Percentiles rank a stretch among this genome's conserved stretches.
phyloP scores from a whole-genome alignment of 2,329 filamentous ascomycete genomes.

The Fusarium sp. region DNA sequence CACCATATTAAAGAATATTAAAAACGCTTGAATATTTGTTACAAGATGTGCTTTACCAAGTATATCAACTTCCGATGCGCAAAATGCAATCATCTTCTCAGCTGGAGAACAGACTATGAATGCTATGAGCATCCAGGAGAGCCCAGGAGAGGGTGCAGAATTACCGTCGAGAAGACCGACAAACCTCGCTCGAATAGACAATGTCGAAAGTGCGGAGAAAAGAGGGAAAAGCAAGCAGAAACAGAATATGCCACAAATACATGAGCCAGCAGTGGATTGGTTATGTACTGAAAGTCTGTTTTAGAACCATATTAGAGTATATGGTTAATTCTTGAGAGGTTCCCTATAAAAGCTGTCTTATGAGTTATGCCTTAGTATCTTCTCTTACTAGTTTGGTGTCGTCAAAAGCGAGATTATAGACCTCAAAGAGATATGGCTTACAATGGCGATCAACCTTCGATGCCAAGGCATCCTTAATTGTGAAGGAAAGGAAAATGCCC shows the following conservation, averaged over 20 bases:
- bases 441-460: too few species aligned
- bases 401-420: accelerated
- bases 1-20: accelerated
- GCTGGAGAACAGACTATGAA: not conserved
- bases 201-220: not conserved
- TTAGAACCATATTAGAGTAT: accelerated
- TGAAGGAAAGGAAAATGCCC: too few species aligned
- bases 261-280: accelerated
- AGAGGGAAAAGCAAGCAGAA: accelerated
- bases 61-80: not conserved
- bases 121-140: not conserved
- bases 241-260: accelerated
- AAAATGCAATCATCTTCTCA: not conserved
- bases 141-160: not conserved
- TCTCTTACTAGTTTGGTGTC: not conserved
- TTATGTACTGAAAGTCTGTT: accelerated
- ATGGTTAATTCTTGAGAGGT: accelerated
- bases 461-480: too few species aligned
- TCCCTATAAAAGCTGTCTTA: accelerated
- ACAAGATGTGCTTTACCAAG: accelerated
- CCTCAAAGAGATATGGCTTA: accelerated
- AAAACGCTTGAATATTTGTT: not conserved
- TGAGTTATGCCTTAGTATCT: too few species aligned
- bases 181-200: accelerated
- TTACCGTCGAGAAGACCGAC: not conserved